A percentile compares a stretch with the other conserved stretches of the same genome.
These are phyloP conservation scores for Starmerella sirachaensis DNA, from an alignment of 805 yeast species.

Conservation along the genomic window DNA sequence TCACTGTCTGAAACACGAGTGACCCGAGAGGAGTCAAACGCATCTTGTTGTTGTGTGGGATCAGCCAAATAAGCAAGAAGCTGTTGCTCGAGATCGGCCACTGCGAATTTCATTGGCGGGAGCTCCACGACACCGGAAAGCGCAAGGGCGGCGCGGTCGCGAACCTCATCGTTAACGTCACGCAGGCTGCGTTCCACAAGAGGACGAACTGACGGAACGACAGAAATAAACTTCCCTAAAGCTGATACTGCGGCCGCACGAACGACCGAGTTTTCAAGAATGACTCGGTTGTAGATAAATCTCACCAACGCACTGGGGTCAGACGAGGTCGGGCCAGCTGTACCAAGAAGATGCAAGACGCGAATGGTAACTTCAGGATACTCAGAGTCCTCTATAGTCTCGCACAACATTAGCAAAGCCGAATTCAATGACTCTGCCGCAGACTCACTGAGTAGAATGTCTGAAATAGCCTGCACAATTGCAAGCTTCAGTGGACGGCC, in stretches of 20 bases:
- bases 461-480: slow-evolving; percentile 86
- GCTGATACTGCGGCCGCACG: slow-evolving; percentile 94
- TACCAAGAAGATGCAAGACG: slow-evolving; percentile 80
- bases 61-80: slow-evolving; percentile 57
- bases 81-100: slow-evolving; percentile 66
- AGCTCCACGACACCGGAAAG: slow-evolving; percentile 39
- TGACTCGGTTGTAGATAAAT: slow-evolving; percentile 93
- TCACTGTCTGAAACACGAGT: slow-evolving; percentile 38
- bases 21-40: slow-evolving; percentile 62
- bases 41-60: slow-evolving; percentile 33
- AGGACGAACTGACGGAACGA: slow-evolving; percentile 60
- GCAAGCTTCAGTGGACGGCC: slow-evolving; percentile 73
- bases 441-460: slow-evolving; percentile 49
- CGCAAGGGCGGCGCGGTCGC: slow-evolving; percentile 90
- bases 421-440: slow-evolving; percentile 21
- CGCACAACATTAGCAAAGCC: slow-evolving; percentile 83
- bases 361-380: slow-evolving; percentile 89
- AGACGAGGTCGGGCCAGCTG: slow-evolving; percentile 79
- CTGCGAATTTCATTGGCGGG: slow-evolving; percentile 57
- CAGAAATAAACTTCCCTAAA: slow-evolving; percentile 75
- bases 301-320: slow-evolving; percentile 86
- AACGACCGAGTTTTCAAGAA: slow-evolving; percentile 86
- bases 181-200: slow-evolving; percentile 71
- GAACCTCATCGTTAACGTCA: slow-evolving; percentile 91
- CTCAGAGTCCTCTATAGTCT: slow-evolving; percentile 96